These are phyloP conservation scores for Trichoderma sp. DNA, from an alignment of 2,329 filamentous ascomycete genomes.

Conservation along the genomic window DNA sequence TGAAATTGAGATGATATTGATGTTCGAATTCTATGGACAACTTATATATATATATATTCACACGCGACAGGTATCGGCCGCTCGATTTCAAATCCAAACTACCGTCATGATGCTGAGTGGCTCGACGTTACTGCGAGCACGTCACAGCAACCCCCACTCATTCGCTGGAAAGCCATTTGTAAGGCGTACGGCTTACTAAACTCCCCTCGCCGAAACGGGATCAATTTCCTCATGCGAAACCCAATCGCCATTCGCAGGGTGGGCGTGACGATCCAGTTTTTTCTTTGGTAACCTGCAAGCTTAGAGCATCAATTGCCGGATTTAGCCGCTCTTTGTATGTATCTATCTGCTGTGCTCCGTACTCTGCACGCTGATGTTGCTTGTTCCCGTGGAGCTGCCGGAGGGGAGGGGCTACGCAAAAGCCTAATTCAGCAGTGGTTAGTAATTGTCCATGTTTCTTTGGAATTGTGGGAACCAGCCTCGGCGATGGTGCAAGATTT, in stretches of 20 bases:
- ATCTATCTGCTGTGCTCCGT: too few species aligned
- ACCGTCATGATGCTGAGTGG: background rate
- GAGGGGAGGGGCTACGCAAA: background rate
- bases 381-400: background rate
- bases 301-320: background rate
- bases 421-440: background rate
- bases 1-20: background rate
- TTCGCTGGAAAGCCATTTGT: conserved; percentile 16
- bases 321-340: background rate
- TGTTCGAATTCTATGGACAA: too few species aligned
- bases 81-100: background rate
- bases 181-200: conserved; percentile 14
- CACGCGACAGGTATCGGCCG: background rate
- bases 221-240: background rate
- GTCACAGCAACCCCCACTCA: conserved; percentile 6
- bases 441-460: background rate
- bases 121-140: background rate
- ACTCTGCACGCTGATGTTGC: background rate
- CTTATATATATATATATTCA: background rate
- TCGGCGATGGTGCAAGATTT: background rate
- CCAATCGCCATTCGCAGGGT: too few species aligned
- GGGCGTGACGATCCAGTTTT: background rate
- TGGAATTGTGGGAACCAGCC: background rate
- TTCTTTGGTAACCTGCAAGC: background rate
- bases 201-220: background rate